Evolutionary conservation across 2,329 filamentous ascomycete species (phyloP).

Genomic region (Fusarium caatingaense): DNA sequence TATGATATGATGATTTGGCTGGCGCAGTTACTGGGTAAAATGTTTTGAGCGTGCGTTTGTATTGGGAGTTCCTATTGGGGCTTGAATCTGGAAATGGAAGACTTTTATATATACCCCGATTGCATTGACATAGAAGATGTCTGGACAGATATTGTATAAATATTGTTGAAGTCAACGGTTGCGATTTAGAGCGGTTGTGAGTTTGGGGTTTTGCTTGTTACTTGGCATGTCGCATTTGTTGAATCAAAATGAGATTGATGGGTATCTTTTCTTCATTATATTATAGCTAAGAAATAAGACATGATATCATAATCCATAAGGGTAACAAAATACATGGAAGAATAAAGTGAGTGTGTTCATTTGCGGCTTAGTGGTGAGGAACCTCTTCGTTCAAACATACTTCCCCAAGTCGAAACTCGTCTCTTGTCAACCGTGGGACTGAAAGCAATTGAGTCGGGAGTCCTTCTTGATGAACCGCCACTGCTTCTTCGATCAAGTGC

Average conservation of each 20-base stretch:
- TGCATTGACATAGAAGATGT: slow-evolving; percentile 38
- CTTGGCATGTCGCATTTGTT: background rate
- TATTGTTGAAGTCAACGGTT: slow-evolving; percentile 7
- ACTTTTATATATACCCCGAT: slow-evolving; percentile 43
- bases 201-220: background rate
- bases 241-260: background rate
- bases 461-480: slow-evolving; percentile 21
- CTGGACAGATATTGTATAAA: slow-evolving; percentile 38
- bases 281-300: slow-evolving; percentile 11
- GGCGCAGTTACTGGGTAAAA: slow-evolving; percentile 34
- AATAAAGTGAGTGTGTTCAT: background rate
- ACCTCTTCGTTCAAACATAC: slow-evolving; percentile 15
- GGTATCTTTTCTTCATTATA: slow-evolving; percentile 28
- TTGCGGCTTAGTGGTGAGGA: slow-evolving; percentile 2
- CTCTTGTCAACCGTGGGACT: background rate
- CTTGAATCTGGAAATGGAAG: slow-evolving; percentile 22
- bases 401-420: slow-evolving; percentile 12
- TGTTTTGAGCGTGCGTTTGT: slow-evolving; percentile 42
- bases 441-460: slow-evolving; percentile 12
- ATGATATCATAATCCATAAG: slow-evolving; percentile 32
- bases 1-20: slow-evolving; percentile 32
- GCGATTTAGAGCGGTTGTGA: background rate
- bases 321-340: background rate
- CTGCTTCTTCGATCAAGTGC: slow-evolving; percentile 22
- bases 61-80: slow-evolving; percentile 21